Evolutionary conservation across 768 basidiomycete species (phyloP), one percentile per base, ranked within the genome.

Genomic region (Fomitopsis serialis): DNA sequence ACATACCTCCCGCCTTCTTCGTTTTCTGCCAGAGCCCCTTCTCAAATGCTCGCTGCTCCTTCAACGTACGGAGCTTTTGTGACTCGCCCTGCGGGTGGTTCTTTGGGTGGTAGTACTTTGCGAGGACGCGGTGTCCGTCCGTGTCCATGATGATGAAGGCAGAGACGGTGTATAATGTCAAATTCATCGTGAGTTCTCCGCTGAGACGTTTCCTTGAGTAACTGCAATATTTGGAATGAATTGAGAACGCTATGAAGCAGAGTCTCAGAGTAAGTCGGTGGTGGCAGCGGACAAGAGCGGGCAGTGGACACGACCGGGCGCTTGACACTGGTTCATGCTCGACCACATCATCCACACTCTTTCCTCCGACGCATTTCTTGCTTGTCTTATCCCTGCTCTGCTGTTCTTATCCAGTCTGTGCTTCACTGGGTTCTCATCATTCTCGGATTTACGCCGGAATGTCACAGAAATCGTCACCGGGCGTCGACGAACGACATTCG

Each of bases 11-110:
- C 12, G 89, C 77, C 67, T 95, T 92, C 72, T 93, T 93, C 0
- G 96, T 97, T 73, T 99, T 99, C 61, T 91, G 86, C 80, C 85
- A 96, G 32, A 98, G 75, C 0, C 89, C 89, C 75, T 97, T 96
- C 76, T 99, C 97, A 66, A 98, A 98, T 9, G 85, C 81, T 50
- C 90, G 87, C 68, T 97, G 96, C 64, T 99, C 96, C 69, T 98
- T 98, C 60, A 92, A 67, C 5, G 82, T 81, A 13, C 76, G 71
- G 24, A 88, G 74, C 45, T 80, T 76, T 61, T 87, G 87, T 42
- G 62, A 63, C 70, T 89, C 74, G 70, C 82, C 77, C 40, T 78
- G 72, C 0, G 80, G 80, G 57, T 83, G 79, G 51, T 75, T 77
- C 67, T 64, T 87, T 77, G n/a, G 92, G 78, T 50, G 79, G 67